Conservation (phyloP, 2,329 filamentous ascomycete species). For the Lasiodiplodia gonubiensis region DNA sequence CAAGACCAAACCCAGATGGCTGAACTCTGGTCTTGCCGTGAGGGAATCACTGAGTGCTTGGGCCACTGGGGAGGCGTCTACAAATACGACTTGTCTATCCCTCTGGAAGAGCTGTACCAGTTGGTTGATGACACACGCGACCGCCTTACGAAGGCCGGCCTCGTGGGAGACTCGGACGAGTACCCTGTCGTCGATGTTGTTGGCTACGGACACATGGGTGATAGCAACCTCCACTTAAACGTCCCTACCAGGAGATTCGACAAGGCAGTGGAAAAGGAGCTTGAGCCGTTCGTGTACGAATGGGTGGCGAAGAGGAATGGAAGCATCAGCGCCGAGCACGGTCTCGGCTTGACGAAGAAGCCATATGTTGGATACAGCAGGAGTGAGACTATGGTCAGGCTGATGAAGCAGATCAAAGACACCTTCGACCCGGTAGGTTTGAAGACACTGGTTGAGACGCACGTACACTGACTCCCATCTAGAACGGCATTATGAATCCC, state of each 20-base stretch:
- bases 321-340: conserved; percentile 97
- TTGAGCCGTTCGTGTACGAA: conserved; percentile 97
- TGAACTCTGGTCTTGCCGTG: conserved; percentile 88
- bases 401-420: conserved; percentile 96
- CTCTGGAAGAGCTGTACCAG: conserved; percentile 82
- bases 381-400: conserved; percentile 79
- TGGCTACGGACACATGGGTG: conserved; percentile 98
- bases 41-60: conserved; percentile 87
- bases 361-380: conserved; percentile 92
- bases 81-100: conserved; percentile 98
- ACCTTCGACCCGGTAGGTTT: conserved; percentile 87
- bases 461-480: conserved; percentile 32
- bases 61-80: conserved; percentile 94
- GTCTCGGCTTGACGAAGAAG: conserved; percentile 93
- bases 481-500: conserved; percentile 99
- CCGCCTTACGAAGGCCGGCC: conserved; percentile 72
- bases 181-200: conserved; percentile 87
- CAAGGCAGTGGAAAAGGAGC: conserved; percentile 79
- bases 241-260: conserved; percentile 82
- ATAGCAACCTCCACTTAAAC: conserved; percentile 94
- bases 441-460: neutral
- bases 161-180: conserved; percentile 74
- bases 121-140: conserved; percentile 85
- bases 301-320: conserved; percentile 89
- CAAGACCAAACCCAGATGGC: conserved; percentile 90